Conservation (phyloP, 108 stramenopile genomes). For the Poteriospumella lacustris region DNA sequence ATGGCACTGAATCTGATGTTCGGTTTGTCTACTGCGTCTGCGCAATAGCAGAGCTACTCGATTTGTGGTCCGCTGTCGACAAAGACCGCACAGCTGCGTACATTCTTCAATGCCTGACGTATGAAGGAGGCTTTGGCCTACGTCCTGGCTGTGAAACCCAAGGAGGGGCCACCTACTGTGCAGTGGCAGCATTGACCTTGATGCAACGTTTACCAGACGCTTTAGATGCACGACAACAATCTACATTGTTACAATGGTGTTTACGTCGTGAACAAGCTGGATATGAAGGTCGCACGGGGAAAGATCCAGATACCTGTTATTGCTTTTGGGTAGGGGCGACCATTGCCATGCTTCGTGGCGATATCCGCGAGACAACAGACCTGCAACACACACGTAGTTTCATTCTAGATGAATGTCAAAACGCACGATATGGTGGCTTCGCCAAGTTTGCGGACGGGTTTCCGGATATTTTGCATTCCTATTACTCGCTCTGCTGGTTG, state of each 20-base stretch:
- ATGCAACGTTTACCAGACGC: background rate
- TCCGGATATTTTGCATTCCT: conserved; percentile 80
- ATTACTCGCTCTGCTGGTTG: conserved; percentile 74
- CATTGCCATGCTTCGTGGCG: conserved; percentile 60
- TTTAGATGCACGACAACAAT: too few species aligned
- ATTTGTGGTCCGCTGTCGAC: conserved; percentile 35
- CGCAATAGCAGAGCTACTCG: conserved; percentile 46
- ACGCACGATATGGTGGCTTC: conserved; percentile 43
- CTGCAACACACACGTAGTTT: conserved; percentile 28
- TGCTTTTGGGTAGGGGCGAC: conserved; percentile 86
- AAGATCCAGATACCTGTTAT: conserved; percentile 77
- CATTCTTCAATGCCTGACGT: conserved; percentile 35
- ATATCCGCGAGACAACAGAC: conserved; percentile 34
- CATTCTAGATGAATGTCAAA: conserved; percentile 23
- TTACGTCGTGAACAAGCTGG: too few species aligned
- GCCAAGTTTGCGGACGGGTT: conserved; percentile 60
- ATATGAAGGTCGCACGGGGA: conserved; percentile 71
- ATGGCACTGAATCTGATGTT: conserved; percentile 66
- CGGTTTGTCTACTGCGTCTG: conserved; percentile 79
- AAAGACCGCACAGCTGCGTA: conserved; percentile 14
- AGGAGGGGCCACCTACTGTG: conserved; percentile 79
- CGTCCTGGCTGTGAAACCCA: conserved; percentile 49
- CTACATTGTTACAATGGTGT: too few species aligned
- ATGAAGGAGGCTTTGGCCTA: conserved; percentile 51
- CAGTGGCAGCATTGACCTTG: conserved; percentile 57